Evolutionary conservation across 148 eudicot species (phyloP), one percentile per base, ranked within the genome.

Genomic region (Camellia granthamiana): DNA sequence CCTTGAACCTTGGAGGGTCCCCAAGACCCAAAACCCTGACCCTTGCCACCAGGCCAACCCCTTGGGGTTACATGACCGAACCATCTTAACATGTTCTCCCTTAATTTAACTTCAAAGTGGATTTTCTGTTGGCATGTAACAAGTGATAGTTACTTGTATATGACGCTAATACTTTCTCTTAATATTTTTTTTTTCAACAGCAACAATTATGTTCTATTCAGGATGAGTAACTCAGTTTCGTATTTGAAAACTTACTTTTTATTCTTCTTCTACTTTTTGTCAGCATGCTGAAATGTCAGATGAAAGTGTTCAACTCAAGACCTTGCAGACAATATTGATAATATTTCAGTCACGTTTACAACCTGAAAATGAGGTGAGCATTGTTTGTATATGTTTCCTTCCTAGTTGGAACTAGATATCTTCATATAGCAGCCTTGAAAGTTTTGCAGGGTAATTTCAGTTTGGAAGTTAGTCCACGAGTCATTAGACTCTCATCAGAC

Each of bases 281-380:
- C 90, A 97, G 99, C 99, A 97, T 88, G 94, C 97, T 77, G 99
- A 97, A 87, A 94, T 94, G 93, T 89, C 91, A 74, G 97, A 97
- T 87, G 99, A 97, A 82, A 91, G 87, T 78, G 90, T 97, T 74
- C 98, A 97, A 83, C 88, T 97, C 84, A 97, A 97, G 90, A 91
- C 99, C 77, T 88, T 97, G 44, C 99, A 97, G 86, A 97, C 99
- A 21, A 87, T 97, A 83, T 84, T 97, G 72, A 89, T 97, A 62
- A 84, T 97, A 81, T 97, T 94, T 81, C 99, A 97, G 85, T 97
- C 99, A 68, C 90, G 84, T 63, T 81, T 94, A 84, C 95, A 83
- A 83, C 99, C 98, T 84, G 97, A 94, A 82, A 84, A 87, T 83
- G 94, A 97, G 99, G 99, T 97, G 80, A 79, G 52, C 21, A 65